Percentiles rank a stretch among this genome's conserved stretches.
Conservation (phyloP, 2,329 filamentous ascomycete genomes). For the Talaromyces sp. region DNA sequence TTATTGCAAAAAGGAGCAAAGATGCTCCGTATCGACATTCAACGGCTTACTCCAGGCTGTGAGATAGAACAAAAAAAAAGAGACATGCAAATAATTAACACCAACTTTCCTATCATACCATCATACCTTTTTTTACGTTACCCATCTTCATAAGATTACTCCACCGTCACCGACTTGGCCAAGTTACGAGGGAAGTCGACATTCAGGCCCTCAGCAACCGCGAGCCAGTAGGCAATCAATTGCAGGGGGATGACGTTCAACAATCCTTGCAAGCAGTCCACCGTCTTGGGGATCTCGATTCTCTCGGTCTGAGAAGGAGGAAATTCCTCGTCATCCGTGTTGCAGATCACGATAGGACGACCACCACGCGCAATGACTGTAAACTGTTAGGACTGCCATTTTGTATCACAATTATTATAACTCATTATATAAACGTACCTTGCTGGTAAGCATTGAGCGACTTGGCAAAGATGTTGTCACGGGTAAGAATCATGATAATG, state of each 20-base stretch:
- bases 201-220: slow-evolving; percentile 90
- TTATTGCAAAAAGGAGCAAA: neutral
- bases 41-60: neutral
- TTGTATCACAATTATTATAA: neutral
- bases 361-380: slow-evolving; percentile 89
- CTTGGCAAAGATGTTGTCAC: slow-evolving; percentile 94
- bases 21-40: neutral
- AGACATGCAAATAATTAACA: neutral
- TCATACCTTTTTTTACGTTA: neutral
- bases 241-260: slow-evolving; percentile 97
- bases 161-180: slow-evolving; percentile 97
- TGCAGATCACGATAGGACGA: slow-evolving; percentile 98
- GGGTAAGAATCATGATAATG: slow-evolving; percentile 99
- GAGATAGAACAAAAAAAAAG: neutral
- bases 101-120: slow-evolving; percentile 4
- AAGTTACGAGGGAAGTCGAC: slow-evolving; percentile 98
- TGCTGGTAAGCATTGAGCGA: slow-evolving; percentile 99
- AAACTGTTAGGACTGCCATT: slow-evolving; percentile 19
- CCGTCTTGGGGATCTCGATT: slow-evolving; percentile 94
- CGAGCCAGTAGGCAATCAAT: slow-evolving; percentile 98
- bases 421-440: slow-evolving; percentile 47
- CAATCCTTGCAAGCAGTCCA: slow-evolving; percentile 91
- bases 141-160: slow-evolving; percentile 54
- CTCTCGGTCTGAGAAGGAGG: slow-evolving; percentile 81
- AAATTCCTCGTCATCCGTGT: slow-evolving; percentile 84